Evolutionary conservation across 768 basidiomycete species (phyloP).

Genomic region (Hemileccinum impolitum): DNA sequence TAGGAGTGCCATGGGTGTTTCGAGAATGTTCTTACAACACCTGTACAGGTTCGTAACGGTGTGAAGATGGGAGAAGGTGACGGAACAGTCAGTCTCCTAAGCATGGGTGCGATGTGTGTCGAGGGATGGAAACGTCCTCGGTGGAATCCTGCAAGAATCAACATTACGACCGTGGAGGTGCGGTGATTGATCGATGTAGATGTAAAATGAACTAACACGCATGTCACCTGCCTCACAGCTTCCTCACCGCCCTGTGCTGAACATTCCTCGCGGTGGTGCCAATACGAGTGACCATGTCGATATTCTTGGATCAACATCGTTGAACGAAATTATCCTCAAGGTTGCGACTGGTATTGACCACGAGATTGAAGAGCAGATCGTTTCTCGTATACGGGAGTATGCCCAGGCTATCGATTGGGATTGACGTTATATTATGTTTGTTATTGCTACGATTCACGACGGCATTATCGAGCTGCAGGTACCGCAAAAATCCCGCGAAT

Average conservation of each 20-base stretch:
- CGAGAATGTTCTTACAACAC: not conserved
- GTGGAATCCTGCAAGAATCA: slow-evolving; percentile 93
- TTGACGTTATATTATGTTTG: slow-evolving; percentile 26
- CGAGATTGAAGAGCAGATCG: slow-evolving; percentile 65
- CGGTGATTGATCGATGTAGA: slow-evolving; percentile 13
- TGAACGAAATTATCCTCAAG: slow-evolving; percentile 90
- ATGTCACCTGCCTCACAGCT: slow-evolving; percentile 45
- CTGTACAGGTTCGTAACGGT: slow-evolving; percentile 63
- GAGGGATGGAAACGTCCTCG: slow-evolving; percentile 87
- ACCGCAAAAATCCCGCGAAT: too few relatives aligned
- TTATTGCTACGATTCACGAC: not conserved
- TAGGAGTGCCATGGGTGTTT: slow-evolving; percentile 13
- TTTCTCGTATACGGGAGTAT: slow-evolving; percentile 79
- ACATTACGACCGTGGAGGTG: slow-evolving; percentile 84
- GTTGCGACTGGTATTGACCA: slow-evolving; percentile 82
- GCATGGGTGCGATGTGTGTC: slow-evolving; percentile 93
- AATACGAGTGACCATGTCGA: slow-evolving; percentile 92
- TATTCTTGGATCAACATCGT: slow-evolving; percentile 67
- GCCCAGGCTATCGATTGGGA: slow-evolving; percentile 78
- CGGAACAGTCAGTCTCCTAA: slow-evolving; percentile 84
- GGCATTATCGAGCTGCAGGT: slow-evolving; percentile 2
- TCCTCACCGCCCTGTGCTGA: slow-evolving; percentile 70
- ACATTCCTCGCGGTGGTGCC: slow-evolving; percentile 84
- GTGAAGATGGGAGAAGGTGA: slow-evolving; percentile 95
- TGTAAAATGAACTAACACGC: slow-evolving; percentile 1